Percentiles rank a stretch among this genome's conserved stretches.
Conservation (phyloP, 805 yeast species). For the Starmerella vaccinii region DNA sequence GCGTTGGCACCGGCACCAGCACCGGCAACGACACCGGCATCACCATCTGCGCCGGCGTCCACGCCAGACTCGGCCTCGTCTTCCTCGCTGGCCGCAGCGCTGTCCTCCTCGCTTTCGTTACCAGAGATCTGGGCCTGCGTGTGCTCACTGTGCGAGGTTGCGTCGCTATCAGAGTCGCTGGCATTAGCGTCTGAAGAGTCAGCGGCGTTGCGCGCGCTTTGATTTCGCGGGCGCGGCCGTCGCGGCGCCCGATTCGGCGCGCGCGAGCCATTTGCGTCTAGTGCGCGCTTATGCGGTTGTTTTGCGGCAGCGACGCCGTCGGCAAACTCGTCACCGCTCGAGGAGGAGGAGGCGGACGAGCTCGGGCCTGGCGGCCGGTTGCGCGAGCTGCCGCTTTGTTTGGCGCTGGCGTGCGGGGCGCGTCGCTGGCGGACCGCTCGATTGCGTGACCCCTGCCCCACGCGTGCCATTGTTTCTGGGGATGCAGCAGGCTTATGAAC, state of each 20-base stretch:
- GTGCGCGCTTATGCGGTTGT: neutral
- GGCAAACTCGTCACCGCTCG: neutral
- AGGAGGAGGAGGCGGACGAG: neutral
- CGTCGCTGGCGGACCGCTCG: constrained; percentile 1
- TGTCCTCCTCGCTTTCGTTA: constrained; percentile 1
- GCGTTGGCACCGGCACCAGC: neutral
- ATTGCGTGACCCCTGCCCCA: constrained; percentile 19
- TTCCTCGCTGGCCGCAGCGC: neutral
- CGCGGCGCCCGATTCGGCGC: neutral
- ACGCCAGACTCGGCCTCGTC: neutral
- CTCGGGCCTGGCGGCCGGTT: neutral
- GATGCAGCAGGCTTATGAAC: neutral
- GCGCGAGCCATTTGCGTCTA: neutral
- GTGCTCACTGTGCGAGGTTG: neutral
- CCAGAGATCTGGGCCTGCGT: neutral
- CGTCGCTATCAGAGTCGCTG: neutral
- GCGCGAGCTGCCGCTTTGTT: neutral
- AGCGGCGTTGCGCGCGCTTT: neutral
- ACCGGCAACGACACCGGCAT: neutral
- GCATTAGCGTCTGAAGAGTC: neutral
- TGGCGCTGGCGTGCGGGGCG: neutral
- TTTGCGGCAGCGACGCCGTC: neutral
- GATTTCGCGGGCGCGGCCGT: neutral
- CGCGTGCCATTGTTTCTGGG: constrained; percentile 13
- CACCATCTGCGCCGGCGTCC: too few relatives aligned